Conservation (phyloP, 176 grass and related monocot species). For the Cocos nucifera region DNA sequence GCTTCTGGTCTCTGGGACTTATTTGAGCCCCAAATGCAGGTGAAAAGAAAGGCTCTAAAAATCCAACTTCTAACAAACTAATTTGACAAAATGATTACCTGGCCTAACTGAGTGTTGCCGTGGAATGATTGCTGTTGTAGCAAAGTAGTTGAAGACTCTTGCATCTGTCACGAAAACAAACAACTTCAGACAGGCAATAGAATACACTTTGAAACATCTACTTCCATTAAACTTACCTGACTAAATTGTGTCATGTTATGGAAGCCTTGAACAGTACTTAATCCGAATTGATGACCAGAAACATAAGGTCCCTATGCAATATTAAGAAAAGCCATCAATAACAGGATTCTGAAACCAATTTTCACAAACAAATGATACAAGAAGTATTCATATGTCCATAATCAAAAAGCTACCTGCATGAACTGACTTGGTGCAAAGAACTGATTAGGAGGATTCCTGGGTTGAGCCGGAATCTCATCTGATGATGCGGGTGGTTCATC, state of each 20-base stretch:
- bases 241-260: constrained; percentile 63
- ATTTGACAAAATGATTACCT: constrained; percentile 27
- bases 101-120: constrained; percentile 42
- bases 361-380: neutral
- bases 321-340: constrained; percentile 13
- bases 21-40: no score
- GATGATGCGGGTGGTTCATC: constrained; percentile 26
- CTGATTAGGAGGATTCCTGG: constrained; percentile 47
- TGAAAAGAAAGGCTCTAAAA: neutral
- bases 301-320: constrained; percentile 53
- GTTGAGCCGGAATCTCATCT: constrained; percentile 52
- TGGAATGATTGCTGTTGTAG: constrained; percentile 66
- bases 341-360: constrained; percentile 2
- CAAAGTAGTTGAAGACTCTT: constrained; percentile 40
- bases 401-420: constrained; percentile 57
- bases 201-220: constrained; percentile 6
- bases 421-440: constrained; percentile 57
- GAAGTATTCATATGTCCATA: neutral
- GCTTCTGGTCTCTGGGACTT: no score
- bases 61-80: neutral
- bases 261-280: constrained; percentile 68
- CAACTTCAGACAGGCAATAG: neutral
- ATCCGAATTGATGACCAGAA: constrained; percentile 57
- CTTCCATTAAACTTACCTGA: constrained; percentile 44
- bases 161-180: constrained; percentile 36